phyloP scores from a whole-genome alignment of 2,329 filamentous ascomycete species.

The Parascedosporium putredinis region DNA sequence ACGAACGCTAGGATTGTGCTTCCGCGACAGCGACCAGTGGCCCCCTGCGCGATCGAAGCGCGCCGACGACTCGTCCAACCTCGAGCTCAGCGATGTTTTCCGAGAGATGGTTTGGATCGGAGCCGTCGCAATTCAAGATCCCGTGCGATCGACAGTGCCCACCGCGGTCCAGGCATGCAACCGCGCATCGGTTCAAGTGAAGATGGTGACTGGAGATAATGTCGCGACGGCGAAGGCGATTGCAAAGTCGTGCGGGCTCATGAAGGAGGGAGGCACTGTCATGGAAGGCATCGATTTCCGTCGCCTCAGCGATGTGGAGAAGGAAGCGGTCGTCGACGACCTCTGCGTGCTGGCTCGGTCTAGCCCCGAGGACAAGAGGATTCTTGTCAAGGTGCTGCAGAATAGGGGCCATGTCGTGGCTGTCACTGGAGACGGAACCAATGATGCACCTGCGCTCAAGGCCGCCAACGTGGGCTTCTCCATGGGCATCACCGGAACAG shows the following conservation, averaged over 20 bases:
- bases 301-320: conserved; percentile 37
- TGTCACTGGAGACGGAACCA: conserved; percentile 57
- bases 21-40: conserved; percentile 47
- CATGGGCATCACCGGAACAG: conserved; percentile 57
- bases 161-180: conserved; percentile 52
- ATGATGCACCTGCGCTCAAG: conserved; percentile 55
- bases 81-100: conserved; percentile 29
- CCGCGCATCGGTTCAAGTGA: conserved; percentile 53
- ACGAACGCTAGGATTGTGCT: conserved; percentile 54
- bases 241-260: conserved; percentile 40
- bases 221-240: conserved; percentile 31
- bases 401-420: conserved; percentile 46
- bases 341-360: conserved; percentile 48
- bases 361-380: conserved; percentile 48
- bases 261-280: conserved; percentile 43
- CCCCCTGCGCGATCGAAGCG: conserved; percentile 28
- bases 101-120: conserved; percentile 30
- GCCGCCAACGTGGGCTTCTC: conserved; percentile 58
- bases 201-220: conserved; percentile 48
- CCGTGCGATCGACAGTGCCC: conserved; percentile 49
- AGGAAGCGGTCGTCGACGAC: conserved; percentile 35
- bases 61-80: conserved; percentile 17
- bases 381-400: conserved; percentile 45
- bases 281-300: conserved; percentile 47
- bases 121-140: conserved; percentile 56